These are phyloP conservation scores for Pigoraptor vietnamica DNA, from an alignment of 78 protist species.

Conservation along the genomic window DNA sequence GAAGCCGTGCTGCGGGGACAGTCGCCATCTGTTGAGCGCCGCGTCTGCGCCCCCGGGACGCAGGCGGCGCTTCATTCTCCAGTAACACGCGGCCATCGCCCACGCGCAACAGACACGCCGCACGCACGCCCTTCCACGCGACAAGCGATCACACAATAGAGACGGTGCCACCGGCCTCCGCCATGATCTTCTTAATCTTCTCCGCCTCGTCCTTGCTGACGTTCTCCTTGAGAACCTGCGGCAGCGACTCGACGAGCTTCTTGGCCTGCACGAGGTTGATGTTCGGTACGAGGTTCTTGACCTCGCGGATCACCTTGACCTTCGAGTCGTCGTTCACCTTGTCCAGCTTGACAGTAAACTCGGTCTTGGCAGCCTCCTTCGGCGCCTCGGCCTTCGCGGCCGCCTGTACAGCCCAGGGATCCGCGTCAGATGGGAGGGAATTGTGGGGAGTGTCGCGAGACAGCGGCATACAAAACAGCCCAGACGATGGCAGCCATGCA, in stretches of 20 bases:
- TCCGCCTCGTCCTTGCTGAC: conserved; percentile 15
- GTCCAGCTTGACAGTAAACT: conserved; percentile 12
- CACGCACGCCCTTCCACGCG: too few relatives aligned
- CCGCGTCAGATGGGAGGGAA: not conserved
- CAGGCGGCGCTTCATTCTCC: too few relatives aligned
- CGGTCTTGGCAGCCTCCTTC: conserved; percentile 7
- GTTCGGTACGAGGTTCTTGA: not conserved
- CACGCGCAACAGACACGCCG: too few relatives aligned
- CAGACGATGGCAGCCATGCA: not conserved
- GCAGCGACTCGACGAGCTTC: conserved; percentile 16
- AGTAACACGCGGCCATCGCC: too few relatives aligned
- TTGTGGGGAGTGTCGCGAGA: too few relatives aligned
- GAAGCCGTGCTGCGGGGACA: too few relatives aligned
- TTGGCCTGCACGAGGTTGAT: conserved; percentile 6
- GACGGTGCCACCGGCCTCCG: not conserved
- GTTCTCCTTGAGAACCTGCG: not conserved
- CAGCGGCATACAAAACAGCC: not conserved
- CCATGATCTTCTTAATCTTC: not conserved
- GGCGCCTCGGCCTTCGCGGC: not conserved
- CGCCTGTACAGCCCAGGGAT: not conserved
- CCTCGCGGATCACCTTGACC: conserved; percentile 11
- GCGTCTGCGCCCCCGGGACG: too few relatives aligned
- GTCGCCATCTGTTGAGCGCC: too few relatives aligned
- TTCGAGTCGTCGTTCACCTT: not conserved
- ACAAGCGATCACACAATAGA: not conserved